phyloP scores from a whole-genome alignment of 2,329 filamentous ascomycete species.

The Eutypella sp. region DNA sequence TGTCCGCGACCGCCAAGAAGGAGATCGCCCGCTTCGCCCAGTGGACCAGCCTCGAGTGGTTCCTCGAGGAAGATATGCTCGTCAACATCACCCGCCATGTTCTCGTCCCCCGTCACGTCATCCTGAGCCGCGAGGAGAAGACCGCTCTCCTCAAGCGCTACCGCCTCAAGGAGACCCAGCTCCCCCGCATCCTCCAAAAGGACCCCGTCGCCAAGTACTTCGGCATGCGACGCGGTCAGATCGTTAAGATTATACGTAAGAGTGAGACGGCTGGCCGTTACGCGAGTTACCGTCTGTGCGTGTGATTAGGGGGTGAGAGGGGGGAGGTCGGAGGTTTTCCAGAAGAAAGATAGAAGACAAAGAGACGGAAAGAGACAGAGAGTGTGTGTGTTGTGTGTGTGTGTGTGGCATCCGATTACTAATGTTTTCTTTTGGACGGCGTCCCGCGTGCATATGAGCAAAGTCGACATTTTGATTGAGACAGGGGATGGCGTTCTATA shows the following conservation, averaged over 20 bases:
- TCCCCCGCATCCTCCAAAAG: constrained; percentile 84
- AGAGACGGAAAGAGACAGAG: constrained; percentile 5
- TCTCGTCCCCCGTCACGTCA: constrained; percentile 86
- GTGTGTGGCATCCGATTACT: too few relatives aligned
- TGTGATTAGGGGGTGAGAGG: constrained; percentile 34
- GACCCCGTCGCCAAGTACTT: constrained; percentile 93
- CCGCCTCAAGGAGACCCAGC: constrained; percentile 92
- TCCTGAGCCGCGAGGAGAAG: constrained; percentile 90
- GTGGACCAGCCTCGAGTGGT: constrained; percentile 82
- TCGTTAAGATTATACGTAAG: constrained; percentile 96
- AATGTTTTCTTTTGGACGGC: too few relatives aligned
- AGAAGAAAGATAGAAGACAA: too few relatives aligned
- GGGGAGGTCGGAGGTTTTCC: too few relatives aligned
- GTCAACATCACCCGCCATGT: constrained; percentile 99
- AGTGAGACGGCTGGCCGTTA: constrained; percentile 95
- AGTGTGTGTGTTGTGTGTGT: constrained; percentile 3
- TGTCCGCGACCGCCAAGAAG: constrained; percentile 84
- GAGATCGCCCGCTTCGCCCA: constrained; percentile 73
- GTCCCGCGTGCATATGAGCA: too few relatives aligned
- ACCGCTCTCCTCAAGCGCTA: constrained; percentile 79
- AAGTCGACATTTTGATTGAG: too few relatives aligned
- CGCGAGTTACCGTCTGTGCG: constrained; percentile 80
- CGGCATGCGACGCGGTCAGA: constrained; percentile 83
- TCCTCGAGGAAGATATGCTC: constrained; percentile 89
- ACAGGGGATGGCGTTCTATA: too few relatives aligned